Percentiles rank a stretch among this genome's conserved stretches.
Conservation (phyloP, 257 asterid species). For the Mitragyna speciosa region DNA sequence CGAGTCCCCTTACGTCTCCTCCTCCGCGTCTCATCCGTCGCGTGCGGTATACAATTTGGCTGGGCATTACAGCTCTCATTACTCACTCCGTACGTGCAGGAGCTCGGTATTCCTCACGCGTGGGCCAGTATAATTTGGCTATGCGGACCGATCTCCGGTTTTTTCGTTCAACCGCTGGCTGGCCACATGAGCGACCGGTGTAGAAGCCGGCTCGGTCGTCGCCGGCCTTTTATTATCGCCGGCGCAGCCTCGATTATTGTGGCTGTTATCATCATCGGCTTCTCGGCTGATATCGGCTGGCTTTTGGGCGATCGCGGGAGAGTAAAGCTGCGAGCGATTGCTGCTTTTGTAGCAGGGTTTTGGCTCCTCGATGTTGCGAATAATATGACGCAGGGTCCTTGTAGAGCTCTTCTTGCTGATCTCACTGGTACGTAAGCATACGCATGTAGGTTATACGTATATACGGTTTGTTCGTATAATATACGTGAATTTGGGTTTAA, state of each 20-base stretch:
- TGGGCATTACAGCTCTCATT: constrained; percentile 87
- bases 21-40: constrained; percentile 75
- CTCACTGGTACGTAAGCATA: constrained; percentile 54
- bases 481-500: background rate
- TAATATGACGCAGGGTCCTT: constrained; percentile 87
- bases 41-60: constrained; percentile 94
- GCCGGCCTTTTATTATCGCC: constrained; percentile 69
- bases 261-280: constrained; percentile 64
- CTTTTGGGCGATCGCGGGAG: constrained; percentile 57
- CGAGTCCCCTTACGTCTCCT: constrained; percentile 53
- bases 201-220: constrained; percentile 69
- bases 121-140: constrained; percentile 91
- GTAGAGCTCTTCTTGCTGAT: constrained; percentile 89
- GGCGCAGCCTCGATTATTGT: constrained; percentile 66
- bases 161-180: constrained; percentile 79
- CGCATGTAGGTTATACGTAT: constrained; percentile 7
- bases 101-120: constrained; percentile 85
- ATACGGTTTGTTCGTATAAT: background rate
- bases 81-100: constrained; percentile 79
- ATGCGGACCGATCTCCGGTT: constrained; percentile 85
- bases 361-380: constrained; percentile 89
- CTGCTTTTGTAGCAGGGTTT: constrained; percentile 65
- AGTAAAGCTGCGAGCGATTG: constrained; percentile 55
- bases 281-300: constrained; percentile 79
- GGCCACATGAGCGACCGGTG: constrained; percentile 77